These are phyloP conservation scores for Blumeriella jaapii DNA, from an alignment of 2,329 filamentous ascomycete genomes.

Conservation along the genomic window DNA sequence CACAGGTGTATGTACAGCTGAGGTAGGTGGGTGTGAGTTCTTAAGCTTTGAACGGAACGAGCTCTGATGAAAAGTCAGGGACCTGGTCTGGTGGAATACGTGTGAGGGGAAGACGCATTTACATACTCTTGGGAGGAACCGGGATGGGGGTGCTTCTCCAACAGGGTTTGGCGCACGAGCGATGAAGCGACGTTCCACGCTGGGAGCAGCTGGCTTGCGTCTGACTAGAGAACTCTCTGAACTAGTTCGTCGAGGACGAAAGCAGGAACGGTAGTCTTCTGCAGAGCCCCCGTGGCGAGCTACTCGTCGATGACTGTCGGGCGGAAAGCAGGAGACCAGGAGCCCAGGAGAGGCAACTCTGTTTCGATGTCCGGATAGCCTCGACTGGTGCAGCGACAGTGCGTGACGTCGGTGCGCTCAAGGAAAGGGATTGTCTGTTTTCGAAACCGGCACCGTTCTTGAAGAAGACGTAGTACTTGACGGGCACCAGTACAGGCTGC, in stretches of 20 bases:
- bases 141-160: constrained; percentile 13
- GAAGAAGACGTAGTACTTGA: no score
- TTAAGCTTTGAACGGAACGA: constrained; percentile 8
- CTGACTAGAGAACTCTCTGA: constrained; percentile 16
- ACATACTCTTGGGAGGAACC: constrained; percentile 22
- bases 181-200: constrained; percentile 13
- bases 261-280: neutral
- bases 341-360: neutral
- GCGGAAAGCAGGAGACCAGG: neutral
- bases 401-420: no score
- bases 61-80: constrained; percentile 20
- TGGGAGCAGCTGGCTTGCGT: constrained; percentile 13
- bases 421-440: no score
- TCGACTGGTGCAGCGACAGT: neutral
- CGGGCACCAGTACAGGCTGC: no score
- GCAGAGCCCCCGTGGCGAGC: neutral
- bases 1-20: constrained; percentile 4
- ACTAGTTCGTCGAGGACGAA: neutral
- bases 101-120: constrained; percentile 18
- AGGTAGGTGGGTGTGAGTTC: constrained; percentile 4
- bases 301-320: neutral
- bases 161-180: constrained; percentile 22
- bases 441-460: no score
- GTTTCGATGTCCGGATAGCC: neutral
- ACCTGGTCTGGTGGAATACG: constrained; percentile 13